Base-by-base conservation (phyloP, 2,329 filamentous ascomycete genomes). In the Botrytis tulipae region DNA sequence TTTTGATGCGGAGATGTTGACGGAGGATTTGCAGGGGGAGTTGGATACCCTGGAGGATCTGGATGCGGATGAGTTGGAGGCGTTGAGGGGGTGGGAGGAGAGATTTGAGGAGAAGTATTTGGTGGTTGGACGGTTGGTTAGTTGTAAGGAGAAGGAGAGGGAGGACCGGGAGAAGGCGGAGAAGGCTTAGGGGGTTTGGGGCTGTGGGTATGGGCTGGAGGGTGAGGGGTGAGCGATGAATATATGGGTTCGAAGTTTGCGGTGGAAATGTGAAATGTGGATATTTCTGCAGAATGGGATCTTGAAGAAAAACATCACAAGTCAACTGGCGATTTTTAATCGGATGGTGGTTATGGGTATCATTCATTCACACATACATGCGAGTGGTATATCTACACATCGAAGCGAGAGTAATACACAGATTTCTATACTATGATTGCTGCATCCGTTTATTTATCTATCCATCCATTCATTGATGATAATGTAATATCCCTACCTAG, bases 1-100 rank as follows among this genome's bases (percentile, higher is more conserved):
- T 84, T 98, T 99, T 82, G 96, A 98, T 81, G 90, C 93, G 85
- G 92, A 95, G 10, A 97, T 98, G 94, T 84, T 98, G 84, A 98
- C 96, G 29, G 90, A 95, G 85, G 92, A 98, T 82, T 84, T 98
- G 72, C 89, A 96, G 73, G 95, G 89, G 0, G 93, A 94, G 62
- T 84, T 98, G 76, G 94, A 97, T 81, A 89, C 87, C 71, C 85
- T 97, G 61, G 86, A 89, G 70, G 93, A 91, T 73, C 83, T 98
- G 75, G 90, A 89, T 9, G 82, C 82, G 1, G 94, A 95, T 74
- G 91, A 97, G 86, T 84, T 92, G 83, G 95, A 97, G 82, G 93
- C 94, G 68, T 84, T 98, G 82, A 86, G 88, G 79, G 94, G 93
- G 2, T 99, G 96, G 96, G 95, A 98, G 85, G 94, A 97, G 84